A percentile compares a stretch with the other conserved stretches of the same genome.
These are phyloP conservation scores for Papiliotrema terrestris DNA, from an alignment of 1,284 basidiomycete species.

Conservation along the genomic window DNA sequence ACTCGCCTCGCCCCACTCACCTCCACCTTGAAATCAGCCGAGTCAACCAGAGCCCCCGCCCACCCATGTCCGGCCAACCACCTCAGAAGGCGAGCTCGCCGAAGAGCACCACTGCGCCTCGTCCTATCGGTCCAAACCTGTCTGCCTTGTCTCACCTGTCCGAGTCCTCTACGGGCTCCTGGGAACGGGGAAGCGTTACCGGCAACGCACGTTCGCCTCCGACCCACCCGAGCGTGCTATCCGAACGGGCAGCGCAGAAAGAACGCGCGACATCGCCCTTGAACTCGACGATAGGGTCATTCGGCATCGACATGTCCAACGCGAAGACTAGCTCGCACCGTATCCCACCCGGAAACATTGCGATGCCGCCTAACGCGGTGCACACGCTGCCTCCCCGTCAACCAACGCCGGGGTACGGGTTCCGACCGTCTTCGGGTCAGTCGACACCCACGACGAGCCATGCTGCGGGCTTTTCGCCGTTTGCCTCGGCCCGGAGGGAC, in stretches of 20 bases:
- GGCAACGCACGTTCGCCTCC: slow-evolving; percentile 40
- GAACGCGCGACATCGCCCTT: background rate
- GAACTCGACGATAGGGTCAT: background rate
- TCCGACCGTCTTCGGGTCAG: slow-evolving; percentile 63
- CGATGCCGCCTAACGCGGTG: slow-evolving; percentile 1
- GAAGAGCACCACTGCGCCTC: slow-evolving; percentile 2
- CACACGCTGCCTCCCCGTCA: slow-evolving; percentile 6
- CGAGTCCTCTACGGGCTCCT: slow-evolving; percentile 45
- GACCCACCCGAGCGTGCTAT: slow-evolving; percentile 19
- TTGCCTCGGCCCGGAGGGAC: slow-evolving; percentile 13
- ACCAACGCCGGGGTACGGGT: slow-evolving; percentile 62
- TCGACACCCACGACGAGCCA: slow-evolving; percentile 54
- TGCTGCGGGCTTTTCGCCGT: slow-evolving; percentile 1
- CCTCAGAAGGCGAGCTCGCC: no score
- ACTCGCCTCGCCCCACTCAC: no score
- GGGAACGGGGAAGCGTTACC: slow-evolving; percentile 40
- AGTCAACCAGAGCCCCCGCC: no score
- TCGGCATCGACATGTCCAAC: no score
- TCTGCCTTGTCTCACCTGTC: slow-evolving; percentile 36
- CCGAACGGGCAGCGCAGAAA: slow-evolving; percentile 1
- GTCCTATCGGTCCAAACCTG: slow-evolving; percentile 26
- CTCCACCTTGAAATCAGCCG: no score
- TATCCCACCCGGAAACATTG: background rate
- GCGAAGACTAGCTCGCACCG: no score
- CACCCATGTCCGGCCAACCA: no score